phyloP scores from a whole-genome alignment of 768 basidiomycete genomes.

The Pisolithus microcarpus region DNA sequence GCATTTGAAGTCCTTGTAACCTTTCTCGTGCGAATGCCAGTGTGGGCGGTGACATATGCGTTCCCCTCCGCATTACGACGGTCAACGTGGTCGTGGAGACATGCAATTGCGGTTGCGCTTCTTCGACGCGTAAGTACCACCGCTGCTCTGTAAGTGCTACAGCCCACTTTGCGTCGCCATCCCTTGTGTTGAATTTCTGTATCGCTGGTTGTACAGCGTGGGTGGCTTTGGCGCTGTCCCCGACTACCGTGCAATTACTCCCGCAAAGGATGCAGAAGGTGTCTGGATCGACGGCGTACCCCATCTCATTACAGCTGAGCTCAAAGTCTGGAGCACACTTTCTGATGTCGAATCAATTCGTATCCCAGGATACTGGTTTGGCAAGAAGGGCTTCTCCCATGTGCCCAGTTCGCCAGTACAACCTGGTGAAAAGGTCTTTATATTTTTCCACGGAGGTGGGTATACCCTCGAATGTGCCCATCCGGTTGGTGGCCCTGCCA shows the following conservation, averaged over 20 bases:
- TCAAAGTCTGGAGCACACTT: conserved; percentile 18
- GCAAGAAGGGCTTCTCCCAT: conserved; percentile 33
- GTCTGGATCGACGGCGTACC: conserved; percentile 30
- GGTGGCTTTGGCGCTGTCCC: conserved; percentile 3
- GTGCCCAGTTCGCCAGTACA: conserved; percentile 31
- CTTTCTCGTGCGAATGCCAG: conserved; percentile 39
- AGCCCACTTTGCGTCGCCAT: not conserved
- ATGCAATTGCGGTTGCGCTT: conserved; percentile 32
- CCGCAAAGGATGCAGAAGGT: conserved; percentile 10
- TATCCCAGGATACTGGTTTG: conserved; percentile 54
- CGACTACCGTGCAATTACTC: conserved; percentile 7
- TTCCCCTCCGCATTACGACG: conserved; percentile 33
- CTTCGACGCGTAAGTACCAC: conserved; percentile 25
- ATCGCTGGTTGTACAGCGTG: too few species aligned
- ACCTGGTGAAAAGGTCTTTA: conserved; percentile 51
- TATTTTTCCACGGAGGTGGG: conserved; percentile 58
- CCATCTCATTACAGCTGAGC: conserved; percentile 26
- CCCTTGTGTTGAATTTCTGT: not conserved
- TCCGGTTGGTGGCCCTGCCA: conserved; percentile 36
- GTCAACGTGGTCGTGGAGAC: conserved; percentile 39
- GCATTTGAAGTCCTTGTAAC: conserved; percentile 35
- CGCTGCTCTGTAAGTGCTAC: conserved; percentile 12
- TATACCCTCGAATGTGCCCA: conserved; percentile 50
- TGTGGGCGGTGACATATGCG: conserved; percentile 38
- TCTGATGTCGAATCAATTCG: conserved; percentile 35